Evolutionary conservation across 768 basidiomycete species (phyloP), one percentile per base, ranked within the genome.

Genomic region (Termitomyces bulborhizus): DNA sequence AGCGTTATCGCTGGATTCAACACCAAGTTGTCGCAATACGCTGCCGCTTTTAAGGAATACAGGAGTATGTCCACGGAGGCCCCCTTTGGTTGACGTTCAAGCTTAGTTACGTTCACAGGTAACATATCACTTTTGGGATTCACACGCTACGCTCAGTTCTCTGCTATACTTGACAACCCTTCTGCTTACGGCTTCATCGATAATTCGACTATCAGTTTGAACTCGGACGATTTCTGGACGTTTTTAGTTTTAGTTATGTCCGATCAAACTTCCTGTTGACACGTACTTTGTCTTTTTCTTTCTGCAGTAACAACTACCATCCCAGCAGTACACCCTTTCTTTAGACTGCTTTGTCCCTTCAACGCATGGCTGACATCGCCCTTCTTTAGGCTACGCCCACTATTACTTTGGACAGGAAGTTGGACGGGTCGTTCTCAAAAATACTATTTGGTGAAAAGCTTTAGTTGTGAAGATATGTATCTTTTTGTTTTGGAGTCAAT

Each of bases 101-200:
- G 46, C 26, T 9, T 29, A 29, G 21, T 24, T 24, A 13, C 44
- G 4, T 18, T 34, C 46, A 53, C 26, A 82, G 79, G 73, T 80
- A 16, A 66, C 65, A 29, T 79, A 77, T 0, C 81, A 70, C 66
- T 36, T 76, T 9, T 85, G 74, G 72, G 82, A 85, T 57, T 71
- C 81, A 1, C 70, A 76, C 60, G 55, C 78, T 0, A 76, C 60
- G 55, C 78, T 0, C 71, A 69, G 27, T 82, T 83, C 69, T 75
- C 70, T 16, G 73, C 69, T 1, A 76, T 84, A 18, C 66, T 84
- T 15, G 69, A 80, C 66, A 51, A 65, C 36, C 80, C 82, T 1
- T 71, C 68, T 1, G 62, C 70, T n/a, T 84, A 75, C 52, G 83
- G 83, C 0, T 82, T 84, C 64, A 68, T 71, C n/a, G 82, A 85